phyloP scores from a whole-genome alignment of 139 green algal species.

The Parachlorella kessleri region DNA sequence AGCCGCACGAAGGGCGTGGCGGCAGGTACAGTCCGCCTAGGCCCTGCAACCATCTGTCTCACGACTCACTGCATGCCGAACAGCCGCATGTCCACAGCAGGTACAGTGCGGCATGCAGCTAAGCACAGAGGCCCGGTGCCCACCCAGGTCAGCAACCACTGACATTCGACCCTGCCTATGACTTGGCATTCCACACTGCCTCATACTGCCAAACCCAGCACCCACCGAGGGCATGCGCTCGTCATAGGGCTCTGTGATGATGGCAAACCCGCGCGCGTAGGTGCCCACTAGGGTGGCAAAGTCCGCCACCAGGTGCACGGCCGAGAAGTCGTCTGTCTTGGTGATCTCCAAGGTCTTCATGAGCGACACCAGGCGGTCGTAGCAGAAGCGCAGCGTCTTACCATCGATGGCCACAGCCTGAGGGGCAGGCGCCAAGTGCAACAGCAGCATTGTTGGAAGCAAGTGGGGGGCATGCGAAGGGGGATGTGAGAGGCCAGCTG shows the following conservation, averaged over 20 bases:
- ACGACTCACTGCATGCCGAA: too few species aligned
- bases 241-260: slow-evolving; percentile 99
- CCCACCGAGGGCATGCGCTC: slow-evolving; percentile 82
- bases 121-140: too few species aligned
- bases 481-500: background rate
- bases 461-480: background rate
- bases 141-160: too few species aligned
- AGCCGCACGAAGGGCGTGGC: too few species aligned
- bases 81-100: too few species aligned
- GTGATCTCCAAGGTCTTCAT: slow-evolving; percentile 97
- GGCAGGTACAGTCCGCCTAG: too few species aligned
- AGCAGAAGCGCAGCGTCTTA: slow-evolving; percentile 91
- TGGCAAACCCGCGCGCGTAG: slow-evolving; percentile 92
- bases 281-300: slow-evolving; percentile 97
- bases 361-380: slow-evolving; percentile 93
- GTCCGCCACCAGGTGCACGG: slow-evolving; percentile 92
- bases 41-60: too few species aligned
- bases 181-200: too few species aligned
- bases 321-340: slow-evolving; percentile 91
- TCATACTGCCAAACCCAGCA: too few species aligned
- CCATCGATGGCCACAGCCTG: slow-evolving; percentile 41
- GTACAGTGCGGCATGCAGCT: too few species aligned
- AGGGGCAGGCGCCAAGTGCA: background rate
- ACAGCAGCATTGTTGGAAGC: background rate
- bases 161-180: too few species aligned